phyloP scores from a whole-genome alignment of 2,329 filamentous ascomycete genomes.

The Fusarium chaquense region DNA sequence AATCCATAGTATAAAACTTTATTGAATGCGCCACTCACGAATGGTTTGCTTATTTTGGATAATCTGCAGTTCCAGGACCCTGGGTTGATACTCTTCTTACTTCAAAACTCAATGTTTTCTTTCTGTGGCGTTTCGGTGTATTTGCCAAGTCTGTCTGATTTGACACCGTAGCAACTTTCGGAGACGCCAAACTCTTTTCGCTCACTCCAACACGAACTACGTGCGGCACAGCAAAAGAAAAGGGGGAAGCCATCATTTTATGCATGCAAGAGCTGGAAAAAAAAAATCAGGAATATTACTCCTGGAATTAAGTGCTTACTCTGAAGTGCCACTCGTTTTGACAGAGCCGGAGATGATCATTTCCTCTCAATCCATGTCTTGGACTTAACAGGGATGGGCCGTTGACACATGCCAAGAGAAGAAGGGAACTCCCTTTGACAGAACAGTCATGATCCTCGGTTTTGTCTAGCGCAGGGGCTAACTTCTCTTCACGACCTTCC shows the following conservation, averaged over 20 bases:
- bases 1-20: not conserved
- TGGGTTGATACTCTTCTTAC: not conserved
- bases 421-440: not conserved
- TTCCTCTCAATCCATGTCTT: not conserved
- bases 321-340: not conserved
- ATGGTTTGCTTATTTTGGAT: not conserved
- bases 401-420: slow-evolving; percentile 24
- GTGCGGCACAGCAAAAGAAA: not conserved
- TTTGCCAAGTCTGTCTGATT: not conserved
- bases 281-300: not conserved
- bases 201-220: not conserved
- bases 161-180: not conserved
- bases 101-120: not conserved
- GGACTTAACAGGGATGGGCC: slow-evolving; percentile 4
- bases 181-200: not conserved
- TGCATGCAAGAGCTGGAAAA: not conserved
- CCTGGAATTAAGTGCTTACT: not conserved
- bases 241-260: not conserved
- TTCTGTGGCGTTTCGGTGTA: not conserved
- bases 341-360: not conserved
- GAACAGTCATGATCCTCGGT: not conserved
- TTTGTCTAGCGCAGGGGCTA: slow-evolving; percentile 9
- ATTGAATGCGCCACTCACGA: not conserved
- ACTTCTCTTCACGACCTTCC: slow-evolving; percentile 21
- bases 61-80: not conserved